Evolutionary conservation across 1,139 yeast genomes (phyloP), one percentile per base, ranked within the genome.

Genomic region (Debaryomyces sp.): DNA sequence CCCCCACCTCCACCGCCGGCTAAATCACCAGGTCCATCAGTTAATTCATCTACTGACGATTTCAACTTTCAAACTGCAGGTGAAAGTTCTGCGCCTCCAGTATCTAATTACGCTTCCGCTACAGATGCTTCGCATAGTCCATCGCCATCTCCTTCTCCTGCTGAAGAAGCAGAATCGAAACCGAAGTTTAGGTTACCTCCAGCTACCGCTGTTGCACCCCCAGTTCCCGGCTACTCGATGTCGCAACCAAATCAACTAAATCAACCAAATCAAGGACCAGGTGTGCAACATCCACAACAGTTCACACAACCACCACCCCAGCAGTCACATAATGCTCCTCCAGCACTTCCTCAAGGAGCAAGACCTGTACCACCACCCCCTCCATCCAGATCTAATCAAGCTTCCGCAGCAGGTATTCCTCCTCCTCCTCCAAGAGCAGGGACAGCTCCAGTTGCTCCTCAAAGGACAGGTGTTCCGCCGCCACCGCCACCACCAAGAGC

Each of bases 1-100:
- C 80, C 79, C 0, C 80, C 81, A 1, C 80, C 79, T 3, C 78
- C 80, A 0, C 78, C 79, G 1, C 64, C 71, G 6, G 52, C 54
- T 8, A 47, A 54, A 23, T 41, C 45, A 13, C 40, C 44, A 33
- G 50, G 34, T 15, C 52, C 36, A 33, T 48, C 33, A 26, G 44
- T 43, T 18, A 46, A 41, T 12, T 66, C 73, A 18, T 63, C 67
- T 61, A 71, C 23, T 65, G 64, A 18, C 47, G 52, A n/a, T 38
- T 51, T n/a, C 27, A 35, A 35, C 26, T 35, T 35, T 21, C 38
- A 35, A 8, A 35, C 38, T 1, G 15, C 26, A 21, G 15, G 26
- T 9, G 26, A 35, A 35, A 21, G 38, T 13, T 21, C 38, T 9
- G 15, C 35, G 5, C 8, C 15, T 6, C 35, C 8, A 6, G 29